Evolutionary conservation across 768 basidiomycete species (phyloP).

Genomic region (Tulasnella calospora): DNA sequence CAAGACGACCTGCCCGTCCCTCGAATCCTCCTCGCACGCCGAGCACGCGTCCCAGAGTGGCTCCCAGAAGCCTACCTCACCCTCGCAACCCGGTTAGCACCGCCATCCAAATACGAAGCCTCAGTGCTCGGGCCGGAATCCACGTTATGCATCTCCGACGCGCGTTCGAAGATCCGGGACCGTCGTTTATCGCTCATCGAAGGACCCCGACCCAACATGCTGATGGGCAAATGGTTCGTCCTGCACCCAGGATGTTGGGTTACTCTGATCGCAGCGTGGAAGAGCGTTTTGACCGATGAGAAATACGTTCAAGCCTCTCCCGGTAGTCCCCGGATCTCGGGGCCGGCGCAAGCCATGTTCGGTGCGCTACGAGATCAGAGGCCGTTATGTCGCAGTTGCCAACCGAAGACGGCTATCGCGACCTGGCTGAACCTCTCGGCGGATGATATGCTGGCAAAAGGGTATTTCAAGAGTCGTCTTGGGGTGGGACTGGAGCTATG

Average conservation of each 20-base stretch:
- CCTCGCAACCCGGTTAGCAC: background rate
- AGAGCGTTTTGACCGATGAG: background rate
- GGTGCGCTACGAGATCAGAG: background rate
- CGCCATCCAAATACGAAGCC: background rate
- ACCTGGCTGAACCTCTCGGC: background rate
- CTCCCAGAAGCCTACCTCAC: slow-evolving; percentile 1
- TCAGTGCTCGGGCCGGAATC: background rate
- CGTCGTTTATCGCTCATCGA: background rate
- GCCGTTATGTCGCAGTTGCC: background rate
- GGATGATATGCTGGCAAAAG: background rate
- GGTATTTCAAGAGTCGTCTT: background rate
- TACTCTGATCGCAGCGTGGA: background rate
- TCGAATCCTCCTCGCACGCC: background rate
- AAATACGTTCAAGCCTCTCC: background rate
- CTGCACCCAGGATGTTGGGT: slow-evolving; percentile 2
- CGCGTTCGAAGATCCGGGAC: background rate
- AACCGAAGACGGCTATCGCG: background rate
- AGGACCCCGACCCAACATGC: background rate
- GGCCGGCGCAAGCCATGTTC: background rate
- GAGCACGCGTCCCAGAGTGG: slow-evolving; percentile 8
- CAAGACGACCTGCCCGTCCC: background rate
- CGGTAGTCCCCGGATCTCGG: background rate
- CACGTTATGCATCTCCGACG: background rate
- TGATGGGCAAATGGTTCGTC: background rate
- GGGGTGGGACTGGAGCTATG: background rate